Evolutionary conservation across 768 basidiomycete genomes (phyloP), one percentile per base, ranked within the genome.

Genomic region (Postia placenta): DNA sequence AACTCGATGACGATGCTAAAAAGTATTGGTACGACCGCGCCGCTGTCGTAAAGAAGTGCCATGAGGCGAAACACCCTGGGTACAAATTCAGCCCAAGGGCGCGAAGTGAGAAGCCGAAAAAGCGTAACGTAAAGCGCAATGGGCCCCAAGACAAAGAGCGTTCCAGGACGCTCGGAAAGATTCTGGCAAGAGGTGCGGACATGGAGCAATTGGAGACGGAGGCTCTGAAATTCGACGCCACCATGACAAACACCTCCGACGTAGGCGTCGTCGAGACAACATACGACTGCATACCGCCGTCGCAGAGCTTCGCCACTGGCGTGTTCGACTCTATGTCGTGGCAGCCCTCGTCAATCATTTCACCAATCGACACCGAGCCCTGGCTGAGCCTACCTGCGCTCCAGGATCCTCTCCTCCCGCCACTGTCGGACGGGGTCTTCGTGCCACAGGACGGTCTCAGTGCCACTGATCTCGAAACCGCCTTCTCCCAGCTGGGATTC

Each of bases 1-100:
- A 73, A 49, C 70, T 89, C 5, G 54, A 75, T 0, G 41, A 56
- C 0, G 69, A 72, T 35, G 76, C 79, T 48, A 76, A 67, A 54
- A 61, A 71, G 11, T 64, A 62, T 47, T 87, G 72, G 69, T 72
- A 75, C 55, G 57, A 61, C 6, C 68, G 75, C n/a, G 83, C 85
- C 1, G 74, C 73, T n/a, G 58, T 65, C 50, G 81, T 81, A 67
- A 74, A 76, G 52, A 70, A 68, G 42, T 72, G 76, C 50, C 85
- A 86, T 50, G 72, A 73, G 3, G 2, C 14, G n/a, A 59, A 66
- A 45, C 69, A 87, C 54, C 85, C 85, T 0, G 64, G 77, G 53
- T 87, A 87, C 60, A 75, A 75, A 38, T 87, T 79, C 63, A 70
- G 74, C 17, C 85, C 85, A 2, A 40, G 43, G 23, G 52, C 49